Evolutionary conservation across 2,329 filamentous ascomycete species (phyloP).

Genomic region (Aspergillus felis): DNA sequence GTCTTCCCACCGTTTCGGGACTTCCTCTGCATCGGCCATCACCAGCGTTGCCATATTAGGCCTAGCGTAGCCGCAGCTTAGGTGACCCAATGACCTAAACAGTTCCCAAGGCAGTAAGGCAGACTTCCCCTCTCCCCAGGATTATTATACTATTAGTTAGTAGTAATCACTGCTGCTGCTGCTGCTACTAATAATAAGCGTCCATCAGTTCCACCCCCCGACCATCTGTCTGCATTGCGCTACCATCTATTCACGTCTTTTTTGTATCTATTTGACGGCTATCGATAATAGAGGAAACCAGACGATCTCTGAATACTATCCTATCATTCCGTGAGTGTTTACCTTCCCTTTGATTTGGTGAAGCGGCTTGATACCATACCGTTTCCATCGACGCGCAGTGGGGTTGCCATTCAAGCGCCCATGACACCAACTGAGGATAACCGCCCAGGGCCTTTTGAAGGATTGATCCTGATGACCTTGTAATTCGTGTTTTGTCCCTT

Average conservation of each 20-base stretch:
- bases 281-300: background rate
- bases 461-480: slow-evolving; percentile 1
- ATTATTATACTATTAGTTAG: background rate
- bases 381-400: slow-evolving; percentile 12
- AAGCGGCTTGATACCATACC: slow-evolving; percentile 1
- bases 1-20: background rate
- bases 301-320: background rate
- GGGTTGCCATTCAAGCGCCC: slow-evolving; percentile 11
- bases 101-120: background rate
- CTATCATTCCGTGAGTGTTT: slow-evolving; percentile 11
- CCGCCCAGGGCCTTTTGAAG: slow-evolving; percentile 4
- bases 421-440: slow-evolving; percentile 6
- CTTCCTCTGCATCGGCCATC: background rate
- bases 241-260: background rate
- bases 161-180: background rate
- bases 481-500: background rate
- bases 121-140: background rate
- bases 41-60: background rate
- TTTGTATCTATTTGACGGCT: background rate
- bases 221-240: background rate
- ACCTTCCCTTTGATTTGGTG: background rate
- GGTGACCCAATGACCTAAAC: background rate
- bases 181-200: slow-evolving; percentile 15
- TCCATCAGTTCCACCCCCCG: slow-evolving; percentile 9
- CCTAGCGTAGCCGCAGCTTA: background rate